phyloP scores from a whole-genome alignment of 2,329 filamentous ascomycete genomes.

The Colletotrichum shisoi region DNA sequence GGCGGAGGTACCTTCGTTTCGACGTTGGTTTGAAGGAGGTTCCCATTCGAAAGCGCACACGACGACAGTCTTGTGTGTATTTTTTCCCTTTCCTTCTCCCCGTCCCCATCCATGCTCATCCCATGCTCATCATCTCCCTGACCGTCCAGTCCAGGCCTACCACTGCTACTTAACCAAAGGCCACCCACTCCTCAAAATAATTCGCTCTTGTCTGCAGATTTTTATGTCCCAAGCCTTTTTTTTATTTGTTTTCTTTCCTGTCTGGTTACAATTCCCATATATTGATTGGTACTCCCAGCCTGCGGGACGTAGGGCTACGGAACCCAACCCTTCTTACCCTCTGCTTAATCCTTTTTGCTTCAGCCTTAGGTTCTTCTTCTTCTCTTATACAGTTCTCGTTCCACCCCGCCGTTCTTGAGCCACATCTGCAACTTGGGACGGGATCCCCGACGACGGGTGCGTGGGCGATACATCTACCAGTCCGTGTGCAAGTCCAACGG shows the following conservation, averaged over 20 bases:
- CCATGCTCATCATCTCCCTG: conserved; percentile 18
- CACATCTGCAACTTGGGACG: conserved; percentile 21
- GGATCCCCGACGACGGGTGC: conserved; percentile 34
- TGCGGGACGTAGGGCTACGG: conserved; percentile 21
- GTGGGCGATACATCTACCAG: conserved; percentile 22
- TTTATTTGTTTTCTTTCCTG: neutral
- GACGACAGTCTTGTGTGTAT: conserved; percentile 26
- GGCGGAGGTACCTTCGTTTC: conserved; percentile 34
- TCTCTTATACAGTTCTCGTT: neutral
- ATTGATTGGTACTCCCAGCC: conserved; percentile 13
- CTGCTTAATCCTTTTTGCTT: conserved; percentile 24
- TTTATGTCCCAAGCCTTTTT: conserved; percentile 29
- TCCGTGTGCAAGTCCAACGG: conserved; percentile 23
- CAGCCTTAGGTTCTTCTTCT: conserved; percentile 10
- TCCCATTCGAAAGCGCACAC: conserved; percentile 38
- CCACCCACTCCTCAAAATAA: conserved; percentile 32
- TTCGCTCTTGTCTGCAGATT: conserved; percentile 30
- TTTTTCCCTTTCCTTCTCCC: neutral
- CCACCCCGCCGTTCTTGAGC: neutral
- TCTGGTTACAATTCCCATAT: conserved; percentile 24
- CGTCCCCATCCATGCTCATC: neutral
- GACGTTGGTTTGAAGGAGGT: conserved; percentile 41
- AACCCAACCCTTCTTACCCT: neutral
- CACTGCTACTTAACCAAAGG: conserved; percentile 39
- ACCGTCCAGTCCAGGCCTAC: conserved; percentile 24